phyloP scores from a whole-genome alignment of 495 filamentous ascomycete species.

The Aspergillus steynii region DNA sequence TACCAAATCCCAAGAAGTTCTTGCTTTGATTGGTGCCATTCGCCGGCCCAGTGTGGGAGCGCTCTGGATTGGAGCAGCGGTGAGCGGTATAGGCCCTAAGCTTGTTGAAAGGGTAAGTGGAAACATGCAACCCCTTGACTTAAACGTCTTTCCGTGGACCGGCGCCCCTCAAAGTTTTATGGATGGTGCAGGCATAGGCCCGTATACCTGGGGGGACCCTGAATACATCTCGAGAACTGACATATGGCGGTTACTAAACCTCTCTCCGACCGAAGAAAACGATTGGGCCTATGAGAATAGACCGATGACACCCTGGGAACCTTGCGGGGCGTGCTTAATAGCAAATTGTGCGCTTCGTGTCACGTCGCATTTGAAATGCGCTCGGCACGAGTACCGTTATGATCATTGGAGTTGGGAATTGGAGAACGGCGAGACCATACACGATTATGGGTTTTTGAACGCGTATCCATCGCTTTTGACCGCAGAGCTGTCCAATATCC shows the following conservation, averaged over 20 bases:
- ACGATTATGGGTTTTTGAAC: conserved; percentile 14
- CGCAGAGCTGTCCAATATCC: background rate
- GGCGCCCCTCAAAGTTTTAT: conserved; percentile 21
- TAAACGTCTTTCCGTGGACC: conserved; percentile 20
- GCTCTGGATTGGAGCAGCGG: conserved; percentile 17
- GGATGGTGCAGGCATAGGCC: conserved; percentile 20
- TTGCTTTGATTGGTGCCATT: conserved; percentile 16
- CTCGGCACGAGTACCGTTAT: conserved; percentile 12
- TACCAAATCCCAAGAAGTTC: conserved; percentile 9
- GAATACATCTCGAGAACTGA: conserved; percentile 15
- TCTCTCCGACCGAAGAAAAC: conserved; percentile 14
- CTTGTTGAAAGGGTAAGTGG: conserved; percentile 11
- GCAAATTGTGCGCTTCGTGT: conserved; percentile 15
- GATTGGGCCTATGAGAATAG: conserved; percentile 2
- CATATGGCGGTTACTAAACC: conserved; percentile 20
- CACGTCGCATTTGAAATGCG: conserved; percentile 12
- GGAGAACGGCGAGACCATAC: conserved; percentile 4
- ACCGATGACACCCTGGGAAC: conserved; percentile 16
- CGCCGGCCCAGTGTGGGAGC: conserved; percentile 15
- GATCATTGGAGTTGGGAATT: conserved; percentile 17
- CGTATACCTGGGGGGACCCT: conserved; percentile 8
- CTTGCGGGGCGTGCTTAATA: conserved; percentile 1
- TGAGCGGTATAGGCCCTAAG: conserved; percentile 14
- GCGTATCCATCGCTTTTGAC: background rate
- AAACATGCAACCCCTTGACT: conserved; percentile 17